Percentiles rank a stretch among this genome's conserved stretches.
Evolutionary conservation across 352 stramenopile genomes (phyloP).

Genomic region (Phytophthora idaei): DNA sequence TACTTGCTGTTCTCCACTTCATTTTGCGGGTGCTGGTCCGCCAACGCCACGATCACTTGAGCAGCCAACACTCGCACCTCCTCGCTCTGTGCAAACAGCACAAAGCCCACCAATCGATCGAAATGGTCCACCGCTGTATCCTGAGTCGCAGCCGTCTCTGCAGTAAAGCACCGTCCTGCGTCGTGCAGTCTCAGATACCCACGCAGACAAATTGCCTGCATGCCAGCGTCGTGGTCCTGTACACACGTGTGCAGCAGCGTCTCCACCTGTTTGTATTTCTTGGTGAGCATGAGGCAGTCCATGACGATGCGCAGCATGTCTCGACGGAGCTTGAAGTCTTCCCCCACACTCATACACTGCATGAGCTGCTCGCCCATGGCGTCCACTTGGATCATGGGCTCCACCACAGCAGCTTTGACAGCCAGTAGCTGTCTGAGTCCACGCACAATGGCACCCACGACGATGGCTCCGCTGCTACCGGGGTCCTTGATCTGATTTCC

Average conservation of each 20-base stretch:
- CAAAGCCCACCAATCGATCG: constrained; percentile 35
- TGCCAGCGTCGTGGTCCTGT: constrained; percentile 57
- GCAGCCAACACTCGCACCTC: constrained; percentile 40
- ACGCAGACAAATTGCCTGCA: constrained; percentile 60
- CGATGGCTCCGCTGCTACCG: constrained; percentile 46
- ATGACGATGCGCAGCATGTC: constrained; percentile 80
- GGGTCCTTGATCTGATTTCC: constrained; percentile 22
- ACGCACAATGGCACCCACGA: constrained; percentile 72
- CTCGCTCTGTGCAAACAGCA: constrained; percentile 40
- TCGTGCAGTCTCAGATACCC: constrained; percentile 62
- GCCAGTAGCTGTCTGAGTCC: constrained; percentile 59
- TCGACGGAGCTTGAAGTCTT: constrained; percentile 77
- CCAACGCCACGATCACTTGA: constrained; percentile 41
- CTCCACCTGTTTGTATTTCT: constrained; percentile 47
- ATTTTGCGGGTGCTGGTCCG: constrained; percentile 29
- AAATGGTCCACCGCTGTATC: constrained; percentile 32
- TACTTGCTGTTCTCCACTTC: constrained; percentile 30
- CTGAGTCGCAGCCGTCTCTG: background rate
- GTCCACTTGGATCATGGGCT: constrained; percentile 84
- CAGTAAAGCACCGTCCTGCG: constrained; percentile 31
- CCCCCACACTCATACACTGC: constrained; percentile 73
- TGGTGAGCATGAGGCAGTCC: constrained; percentile 60
- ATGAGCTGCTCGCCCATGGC: constrained; percentile 81
- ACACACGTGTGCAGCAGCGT: constrained; percentile 55
- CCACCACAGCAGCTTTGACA: constrained; percentile 66